Conservation (phyloP, 352 stramenopile genomes). For the Globisporangium paddicum region DNA sequence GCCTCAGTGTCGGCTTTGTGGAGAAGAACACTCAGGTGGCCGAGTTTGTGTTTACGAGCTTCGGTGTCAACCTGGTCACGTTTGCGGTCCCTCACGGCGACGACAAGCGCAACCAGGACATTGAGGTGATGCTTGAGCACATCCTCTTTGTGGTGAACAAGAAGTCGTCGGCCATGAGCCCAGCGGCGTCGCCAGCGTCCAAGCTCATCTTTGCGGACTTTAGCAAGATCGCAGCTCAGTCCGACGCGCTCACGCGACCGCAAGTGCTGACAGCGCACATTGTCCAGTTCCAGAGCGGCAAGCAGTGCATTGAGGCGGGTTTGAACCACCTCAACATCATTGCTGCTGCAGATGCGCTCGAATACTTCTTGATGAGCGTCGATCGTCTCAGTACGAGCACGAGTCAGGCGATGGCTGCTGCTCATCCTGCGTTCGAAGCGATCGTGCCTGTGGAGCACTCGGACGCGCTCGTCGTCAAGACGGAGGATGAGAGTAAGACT, state of each 20-base stretch:
- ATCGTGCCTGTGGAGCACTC: conserved; percentile 10
- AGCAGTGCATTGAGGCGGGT: conserved; percentile 33
- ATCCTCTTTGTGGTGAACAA: conserved; percentile 49
- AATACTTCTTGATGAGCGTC: conserved; percentile 61
- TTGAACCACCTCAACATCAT: conserved; percentile 51
- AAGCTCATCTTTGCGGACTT: conserved; percentile 61
- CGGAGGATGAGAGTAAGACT: conserved; percentile 25
- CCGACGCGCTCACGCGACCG: conserved; percentile 23
- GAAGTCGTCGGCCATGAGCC: conserved; percentile 25
- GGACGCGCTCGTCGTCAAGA: conserved; percentile 21
- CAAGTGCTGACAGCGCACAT: conserved; percentile 45
- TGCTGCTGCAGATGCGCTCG: conserved; percentile 34
- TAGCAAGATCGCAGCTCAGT: conserved; percentile 22
- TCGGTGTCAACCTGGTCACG: conserved; percentile 38
- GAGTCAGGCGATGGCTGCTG: conserved; percentile 42
- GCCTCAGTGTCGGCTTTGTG: conserved; percentile 45
- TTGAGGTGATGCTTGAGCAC: conserved; percentile 45
- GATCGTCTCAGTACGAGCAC: conserved; percentile 52
- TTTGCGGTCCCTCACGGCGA: conserved; percentile 39
- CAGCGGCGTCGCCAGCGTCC: conserved; percentile 26
- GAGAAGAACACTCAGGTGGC: conserved; percentile 36
- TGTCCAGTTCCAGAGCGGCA: conserved; percentile 37
- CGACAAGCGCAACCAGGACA: conserved; percentile 40
- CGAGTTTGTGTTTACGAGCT: conserved; percentile 45
- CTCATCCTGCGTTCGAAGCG: conserved; percentile 26